These are phyloP conservation scores for Nyssa sinensis DNA, from an alignment of 148 eudicot genomes.

Conservation along the genomic window DNA sequence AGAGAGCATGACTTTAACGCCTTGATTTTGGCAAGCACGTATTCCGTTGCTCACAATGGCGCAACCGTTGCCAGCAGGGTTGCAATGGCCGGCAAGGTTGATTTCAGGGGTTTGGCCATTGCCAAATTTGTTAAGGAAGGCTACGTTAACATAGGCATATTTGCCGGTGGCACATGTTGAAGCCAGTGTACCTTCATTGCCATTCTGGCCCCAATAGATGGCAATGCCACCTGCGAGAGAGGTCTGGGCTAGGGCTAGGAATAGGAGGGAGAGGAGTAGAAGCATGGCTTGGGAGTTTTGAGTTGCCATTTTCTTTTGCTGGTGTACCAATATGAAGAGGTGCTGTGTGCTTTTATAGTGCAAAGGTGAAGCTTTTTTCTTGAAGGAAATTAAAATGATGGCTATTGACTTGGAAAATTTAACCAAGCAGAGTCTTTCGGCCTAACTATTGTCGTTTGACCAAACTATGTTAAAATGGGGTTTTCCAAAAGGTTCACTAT, in stretches of 20 bases:
- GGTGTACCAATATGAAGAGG: too few relatives aligned
- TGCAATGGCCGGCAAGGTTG: constrained; percentile 52
- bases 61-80: constrained; percentile 39
- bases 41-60: constrained; percentile 32
- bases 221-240: neutral
- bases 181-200: neutral
- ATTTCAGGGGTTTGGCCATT: constrained; percentile 42
- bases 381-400: too few relatives aligned
- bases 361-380: too few relatives aligned
- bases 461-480: too few relatives aligned
- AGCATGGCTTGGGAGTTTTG: constrained; percentile 19
- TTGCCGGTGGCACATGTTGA: constrained; percentile 34
- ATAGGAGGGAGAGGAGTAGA: constrained; percentile 32
- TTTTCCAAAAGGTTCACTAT: too few relatives aligned
- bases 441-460: too few relatives aligned
- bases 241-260: constrained; percentile 17
- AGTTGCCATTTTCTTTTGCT: too few relatives aligned
- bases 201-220: neutral
- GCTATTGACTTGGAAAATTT: too few relatives aligned
- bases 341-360: too few relatives aligned
- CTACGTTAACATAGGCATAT: constrained; percentile 42
- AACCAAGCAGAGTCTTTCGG: too few relatives aligned
- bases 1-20: constrained; percentile 45
- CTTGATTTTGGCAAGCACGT: constrained; percentile 33
- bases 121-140: constrained; percentile 44